phyloP scores from a whole-genome alignment of 306 rosid species.

The Abrus precatorius region DNA sequence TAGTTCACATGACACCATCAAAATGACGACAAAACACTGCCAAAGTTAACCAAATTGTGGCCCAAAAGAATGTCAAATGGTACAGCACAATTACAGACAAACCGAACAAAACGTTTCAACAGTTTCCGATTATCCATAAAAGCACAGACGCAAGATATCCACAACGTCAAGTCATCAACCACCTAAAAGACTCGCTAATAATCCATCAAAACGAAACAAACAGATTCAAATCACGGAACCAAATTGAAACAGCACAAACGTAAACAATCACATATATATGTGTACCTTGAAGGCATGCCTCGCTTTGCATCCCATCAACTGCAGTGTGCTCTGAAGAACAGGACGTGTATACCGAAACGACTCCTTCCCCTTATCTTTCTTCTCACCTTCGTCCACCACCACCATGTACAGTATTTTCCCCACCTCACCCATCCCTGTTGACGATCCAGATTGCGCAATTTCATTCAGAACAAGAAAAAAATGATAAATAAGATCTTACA shows the following conservation, averaged over 20 bases:
- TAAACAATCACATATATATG: background rate
- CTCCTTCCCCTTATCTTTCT: conserved; percentile 52
- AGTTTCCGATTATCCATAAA: background rate
- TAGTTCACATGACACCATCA: background rate
- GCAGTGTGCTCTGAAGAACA: conserved; percentile 82
- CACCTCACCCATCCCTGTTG: conserved; percentile 44
- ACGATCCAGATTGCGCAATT: conserved; percentile 23
- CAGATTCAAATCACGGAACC: background rate
- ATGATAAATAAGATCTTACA: background rate
- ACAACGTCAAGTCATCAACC: conserved; percentile 46
- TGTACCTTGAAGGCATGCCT: conserved; percentile 89
- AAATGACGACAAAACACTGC: background rate
- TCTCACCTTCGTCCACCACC: conserved; percentile 71
- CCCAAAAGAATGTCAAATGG: background rate
- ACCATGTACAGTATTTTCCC: conserved; percentile 69
- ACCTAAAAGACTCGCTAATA: background rate
- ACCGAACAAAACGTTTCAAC: background rate
- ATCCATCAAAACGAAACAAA: background rate
- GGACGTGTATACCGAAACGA: conserved; percentile 84
- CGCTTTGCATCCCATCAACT: conserved; percentile 93
- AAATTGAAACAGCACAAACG: background rate
- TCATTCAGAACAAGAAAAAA: background rate
- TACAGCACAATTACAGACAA: background rate
- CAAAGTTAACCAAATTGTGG: conserved; percentile 15
- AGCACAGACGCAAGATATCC: conserved; percentile 33